A percentile compares a stretch with the other conserved stretches of the same genome.
These are phyloP conservation scores for Penicillium tannophilum DNA, from an alignment of 495 filamentous ascomycete species.

Conservation along the genomic window DNA sequence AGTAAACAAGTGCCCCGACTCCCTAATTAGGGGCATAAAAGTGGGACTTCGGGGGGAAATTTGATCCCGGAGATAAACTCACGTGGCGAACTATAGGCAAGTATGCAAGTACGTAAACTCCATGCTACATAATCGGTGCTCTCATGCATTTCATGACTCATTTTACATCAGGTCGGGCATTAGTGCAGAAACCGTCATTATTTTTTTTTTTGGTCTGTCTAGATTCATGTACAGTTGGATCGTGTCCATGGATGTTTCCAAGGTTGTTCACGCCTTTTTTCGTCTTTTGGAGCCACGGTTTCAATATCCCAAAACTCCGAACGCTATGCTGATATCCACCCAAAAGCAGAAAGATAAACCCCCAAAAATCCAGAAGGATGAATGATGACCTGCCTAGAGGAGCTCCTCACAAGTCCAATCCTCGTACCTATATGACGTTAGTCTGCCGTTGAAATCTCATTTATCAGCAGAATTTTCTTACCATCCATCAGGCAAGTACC, in stretches of 20 bases:
- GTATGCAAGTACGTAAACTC: background rate
- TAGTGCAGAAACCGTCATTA: slow-evolving; percentile 23
- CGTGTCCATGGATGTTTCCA: slow-evolving; percentile 17
- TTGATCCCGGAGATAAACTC: slow-evolving; percentile 7
- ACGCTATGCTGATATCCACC: slow-evolving; percentile 46
- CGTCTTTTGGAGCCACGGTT: slow-evolving; percentile 23
- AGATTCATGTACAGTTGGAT: slow-evolving; percentile 27
- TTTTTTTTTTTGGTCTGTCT: slow-evolving; percentile 32
- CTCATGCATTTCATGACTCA: background rate
- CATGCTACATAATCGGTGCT: background rate
- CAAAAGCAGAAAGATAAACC: slow-evolving; percentile 25
- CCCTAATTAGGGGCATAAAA: slow-evolving; percentile 2
- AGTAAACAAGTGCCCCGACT: background rate
- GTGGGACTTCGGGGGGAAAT: background rate
- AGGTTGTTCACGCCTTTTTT: slow-evolving; percentile 14
- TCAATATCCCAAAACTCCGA: slow-evolving; percentile 29
- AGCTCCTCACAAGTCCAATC: slow-evolving; percentile 99
- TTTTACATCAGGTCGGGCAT: background rate
- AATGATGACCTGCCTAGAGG: slow-evolving; percentile 43
- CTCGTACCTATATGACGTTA: slow-evolving; percentile 71
- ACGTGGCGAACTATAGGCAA: slow-evolving; percentile 1
- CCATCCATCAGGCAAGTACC: slow-evolving; percentile 97
- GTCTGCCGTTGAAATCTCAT: background rate
- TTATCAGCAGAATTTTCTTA: slow-evolving; percentile 50
- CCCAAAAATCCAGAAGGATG: slow-evolving; percentile 10